Evolutionary conservation across 768 basidiomycete species (phyloP).

Genomic region (Suillus discolor): DNA sequence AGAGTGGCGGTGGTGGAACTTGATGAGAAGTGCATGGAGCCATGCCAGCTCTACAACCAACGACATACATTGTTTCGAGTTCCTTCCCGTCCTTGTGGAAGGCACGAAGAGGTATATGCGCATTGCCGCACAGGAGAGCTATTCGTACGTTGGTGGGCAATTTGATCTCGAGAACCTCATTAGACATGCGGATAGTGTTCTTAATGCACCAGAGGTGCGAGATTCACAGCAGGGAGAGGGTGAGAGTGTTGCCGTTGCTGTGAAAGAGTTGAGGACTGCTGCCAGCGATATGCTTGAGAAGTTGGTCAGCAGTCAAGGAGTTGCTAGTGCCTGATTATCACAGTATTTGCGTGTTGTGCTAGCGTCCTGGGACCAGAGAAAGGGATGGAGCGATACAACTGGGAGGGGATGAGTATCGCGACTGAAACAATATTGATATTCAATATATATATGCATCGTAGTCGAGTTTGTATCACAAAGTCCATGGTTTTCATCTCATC

Average conservation of each 20-base stretch:
- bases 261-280: background rate
- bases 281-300: background rate
- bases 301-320: background rate
- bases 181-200: background rate
- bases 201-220: background rate
- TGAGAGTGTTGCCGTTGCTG: background rate
- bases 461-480: background rate
- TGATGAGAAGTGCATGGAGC: accelerated
- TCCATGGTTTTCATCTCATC: slow-evolving; percentile 82
- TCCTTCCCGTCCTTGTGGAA: background rate
- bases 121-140: too few species aligned
- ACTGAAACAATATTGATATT: background rate
- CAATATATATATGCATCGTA: too few species aligned
- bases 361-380: background rate
- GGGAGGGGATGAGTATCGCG: background rate
- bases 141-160: too few species aligned
- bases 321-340: background rate
- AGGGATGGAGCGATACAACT: background rate
- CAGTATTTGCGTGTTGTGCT: background rate
- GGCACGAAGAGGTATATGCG: background rate
- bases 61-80: background rate
- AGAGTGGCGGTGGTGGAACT: background rate
- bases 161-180: accelerated
- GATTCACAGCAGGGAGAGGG: background rate
- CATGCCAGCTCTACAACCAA: accelerated